phyloP scores from a whole-genome alignment of 306 rosid genomes.

The Phaseolus lunatus region DNA sequence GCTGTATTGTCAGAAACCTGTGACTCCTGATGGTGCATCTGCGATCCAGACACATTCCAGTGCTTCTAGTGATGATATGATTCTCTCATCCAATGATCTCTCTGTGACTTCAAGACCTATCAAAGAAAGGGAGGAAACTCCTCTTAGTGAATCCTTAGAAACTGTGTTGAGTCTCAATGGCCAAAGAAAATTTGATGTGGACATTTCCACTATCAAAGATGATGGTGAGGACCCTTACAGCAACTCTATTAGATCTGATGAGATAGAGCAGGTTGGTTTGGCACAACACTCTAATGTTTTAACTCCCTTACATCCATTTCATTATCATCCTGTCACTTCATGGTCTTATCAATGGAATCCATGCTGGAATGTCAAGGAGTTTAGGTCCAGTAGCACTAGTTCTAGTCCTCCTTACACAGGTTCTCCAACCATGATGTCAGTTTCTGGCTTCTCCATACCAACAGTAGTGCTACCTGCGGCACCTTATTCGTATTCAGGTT shows the following conservation, averaged over 20 bases:
- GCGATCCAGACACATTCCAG: constrained; percentile 39
- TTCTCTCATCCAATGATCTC: constrained; percentile 17
- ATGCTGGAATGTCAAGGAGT: constrained; percentile 55
- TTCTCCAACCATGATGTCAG: constrained; percentile 51
- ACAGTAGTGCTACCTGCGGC: constrained; percentile 43
- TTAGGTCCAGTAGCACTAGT: constrained; percentile 37
- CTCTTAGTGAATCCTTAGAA: constrained; percentile 57
- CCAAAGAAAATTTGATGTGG: constrained; percentile 42
- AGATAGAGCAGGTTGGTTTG: constrained; percentile 42
- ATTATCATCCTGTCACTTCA: constrained; percentile 52
- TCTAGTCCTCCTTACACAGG: background rate
- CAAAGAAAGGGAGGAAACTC: constrained; percentile 48
- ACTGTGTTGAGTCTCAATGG: constrained; percentile 53
- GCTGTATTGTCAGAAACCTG: constrained; percentile 41
- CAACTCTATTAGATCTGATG: constrained; percentile 46
- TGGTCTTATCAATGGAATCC: constrained; percentile 62
- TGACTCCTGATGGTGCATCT: constrained; percentile 38
- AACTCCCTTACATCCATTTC: constrained; percentile 50
- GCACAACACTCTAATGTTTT: constrained; percentile 34
- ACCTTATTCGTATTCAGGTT: constrained; percentile 52
- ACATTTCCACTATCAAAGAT: constrained; percentile 43
- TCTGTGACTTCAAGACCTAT: constrained; percentile 40
- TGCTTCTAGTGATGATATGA: constrained; percentile 11
- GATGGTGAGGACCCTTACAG: constrained; percentile 48
- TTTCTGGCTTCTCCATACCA: constrained; percentile 55